These are phyloP conservation scores for Murraya paniculata DNA, from an alignment of 345 rosid genomes.

Conservation along the genomic window DNA sequence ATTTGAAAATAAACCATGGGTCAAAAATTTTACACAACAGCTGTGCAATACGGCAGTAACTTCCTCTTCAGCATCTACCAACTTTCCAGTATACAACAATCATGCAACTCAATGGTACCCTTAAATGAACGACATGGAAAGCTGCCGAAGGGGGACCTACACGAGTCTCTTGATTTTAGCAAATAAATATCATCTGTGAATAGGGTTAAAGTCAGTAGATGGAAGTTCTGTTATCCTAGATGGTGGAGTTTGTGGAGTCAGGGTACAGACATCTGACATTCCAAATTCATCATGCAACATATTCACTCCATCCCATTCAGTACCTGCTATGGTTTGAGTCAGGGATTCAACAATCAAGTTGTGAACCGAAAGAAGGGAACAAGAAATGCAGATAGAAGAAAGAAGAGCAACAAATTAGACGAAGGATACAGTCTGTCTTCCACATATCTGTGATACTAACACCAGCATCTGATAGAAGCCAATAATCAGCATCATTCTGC, in stretches of 20 bases:
- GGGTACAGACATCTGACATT: conserved; percentile 50
- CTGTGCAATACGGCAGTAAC: background rate
- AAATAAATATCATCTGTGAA: conserved; percentile 33
- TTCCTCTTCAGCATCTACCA: background rate
- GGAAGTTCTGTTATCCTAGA: conserved; percentile 39
- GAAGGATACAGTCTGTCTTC: conserved; percentile 94
- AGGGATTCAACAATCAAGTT: conserved; percentile 34
- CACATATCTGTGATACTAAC: conserved; percentile 93
- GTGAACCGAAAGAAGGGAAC: background rate
- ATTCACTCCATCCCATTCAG: conserved; percentile 55
- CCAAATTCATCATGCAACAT: conserved; percentile 51
- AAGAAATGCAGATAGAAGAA: background rate
- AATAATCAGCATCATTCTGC: conserved; percentile 88
- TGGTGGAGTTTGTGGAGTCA: conserved; percentile 52
- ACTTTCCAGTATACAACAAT: background rate
- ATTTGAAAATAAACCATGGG: background rate
- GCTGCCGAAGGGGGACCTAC: background rate
- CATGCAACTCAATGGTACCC: background rate
- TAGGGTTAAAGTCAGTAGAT: conserved; percentile 33
- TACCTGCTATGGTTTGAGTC: conserved; percentile 49
- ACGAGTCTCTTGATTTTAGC: background rate
- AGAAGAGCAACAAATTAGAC: conserved; percentile 8
- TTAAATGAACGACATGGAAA: background rate
- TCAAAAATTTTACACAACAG: conserved; percentile 9
- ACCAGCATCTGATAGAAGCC: conserved; percentile 81